These are phyloP conservation scores for Rubia tinctorum DNA, from an alignment of 305 asterid genomes.

Conservation along the genomic window DNA sequence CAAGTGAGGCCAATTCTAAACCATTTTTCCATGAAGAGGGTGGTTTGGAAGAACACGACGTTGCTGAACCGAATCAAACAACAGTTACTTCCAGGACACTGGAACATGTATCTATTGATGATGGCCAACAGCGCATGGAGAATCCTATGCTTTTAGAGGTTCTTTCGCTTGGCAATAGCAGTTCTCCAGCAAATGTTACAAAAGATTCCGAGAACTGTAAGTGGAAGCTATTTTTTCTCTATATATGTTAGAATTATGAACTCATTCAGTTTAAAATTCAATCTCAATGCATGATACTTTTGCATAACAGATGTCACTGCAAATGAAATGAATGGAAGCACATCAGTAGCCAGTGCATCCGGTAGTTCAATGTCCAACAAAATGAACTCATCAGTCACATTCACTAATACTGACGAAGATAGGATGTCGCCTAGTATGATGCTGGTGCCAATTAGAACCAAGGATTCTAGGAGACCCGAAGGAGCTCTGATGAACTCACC, in stretches of 20 bases:
- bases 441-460: slow-evolving; percentile 22
- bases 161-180: slow-evolving; percentile 32
- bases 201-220: slow-evolving; percentile 35
- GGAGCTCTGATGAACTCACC: slow-evolving; percentile 24
- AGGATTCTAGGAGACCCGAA: slow-evolving; percentile 28
- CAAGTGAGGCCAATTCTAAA: slow-evolving; percentile 26
- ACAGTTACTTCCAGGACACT: slow-evolving; percentile 23
- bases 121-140: slow-evolving; percentile 27
- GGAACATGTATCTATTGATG: slow-evolving; percentile 36
- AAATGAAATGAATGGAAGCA: slow-evolving; percentile 20
- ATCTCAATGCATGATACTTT: slow-evolving; percentile 10
- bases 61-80: slow-evolving; percentile 29
- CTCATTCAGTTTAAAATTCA: not conserved
- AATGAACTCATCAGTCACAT: slow-evolving; percentile 17
- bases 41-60: slow-evolving; percentile 35
- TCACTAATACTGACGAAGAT: slow-evolving; percentile 16
- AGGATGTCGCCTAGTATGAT: slow-evolving; percentile 17
- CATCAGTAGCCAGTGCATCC: slow-evolving; percentile 24
- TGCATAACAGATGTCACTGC: slow-evolving; percentile 10
- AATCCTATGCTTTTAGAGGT: slow-evolving; percentile 42
- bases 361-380: slow-evolving; percentile 20
- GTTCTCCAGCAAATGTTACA: slow-evolving; percentile 28
- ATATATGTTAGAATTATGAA: slow-evolving; percentile 4
- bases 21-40: slow-evolving; percentile 21
- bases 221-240: slow-evolving; percentile 20